These are phyloP conservation scores for Yamadazyma kanchanaburiensis DNA, from an alignment of 1,139 yeast genomes.

Conservation along the genomic window DNA sequence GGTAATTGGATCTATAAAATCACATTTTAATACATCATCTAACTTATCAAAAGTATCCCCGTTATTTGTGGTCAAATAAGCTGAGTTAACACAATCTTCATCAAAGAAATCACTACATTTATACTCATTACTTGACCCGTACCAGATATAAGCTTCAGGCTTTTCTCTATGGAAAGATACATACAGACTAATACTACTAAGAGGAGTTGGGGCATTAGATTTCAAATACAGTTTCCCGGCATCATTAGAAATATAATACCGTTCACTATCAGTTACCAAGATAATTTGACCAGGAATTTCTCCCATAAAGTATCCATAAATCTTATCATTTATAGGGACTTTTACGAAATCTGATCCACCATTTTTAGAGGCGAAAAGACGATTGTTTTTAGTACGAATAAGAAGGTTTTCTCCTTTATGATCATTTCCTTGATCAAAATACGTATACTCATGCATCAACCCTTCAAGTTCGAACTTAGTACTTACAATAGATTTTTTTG, in stretches of 20 bases:
- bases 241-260: conserved; percentile 58
- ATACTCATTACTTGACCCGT: conserved; percentile 32
- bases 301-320: conserved; percentile 58
- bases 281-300: conserved; percentile 62
- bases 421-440: conserved; percentile 44
- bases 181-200: conserved; percentile 26
- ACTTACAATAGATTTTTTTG: conserved; percentile 17
- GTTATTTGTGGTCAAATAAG: conserved; percentile 60
- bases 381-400: conserved; percentile 49
- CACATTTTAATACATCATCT: conserved; percentile 57
- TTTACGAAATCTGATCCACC: conserved; percentile 66
- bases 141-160: conserved; percentile 62
- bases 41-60: conserved; percentile 61
- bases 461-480: conserved; percentile 36
- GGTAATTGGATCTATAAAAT: conserved; percentile 59
- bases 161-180: conserved; percentile 59
- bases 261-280: conserved; percentile 49
- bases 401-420: conserved; percentile 69
- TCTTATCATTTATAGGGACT: conserved; percentile 44
- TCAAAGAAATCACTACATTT: conserved; percentile 44
- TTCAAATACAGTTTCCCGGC: conserved; percentile 59
- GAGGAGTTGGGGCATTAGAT: conserved; percentile 48
- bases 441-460: conserved; percentile 50
- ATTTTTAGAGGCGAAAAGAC: conserved; percentile 66
- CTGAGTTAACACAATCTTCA: conserved; percentile 49